phyloP scores from a whole-genome alignment of 345 rosid genomes.

The Gossypium mustelinum region DNA sequence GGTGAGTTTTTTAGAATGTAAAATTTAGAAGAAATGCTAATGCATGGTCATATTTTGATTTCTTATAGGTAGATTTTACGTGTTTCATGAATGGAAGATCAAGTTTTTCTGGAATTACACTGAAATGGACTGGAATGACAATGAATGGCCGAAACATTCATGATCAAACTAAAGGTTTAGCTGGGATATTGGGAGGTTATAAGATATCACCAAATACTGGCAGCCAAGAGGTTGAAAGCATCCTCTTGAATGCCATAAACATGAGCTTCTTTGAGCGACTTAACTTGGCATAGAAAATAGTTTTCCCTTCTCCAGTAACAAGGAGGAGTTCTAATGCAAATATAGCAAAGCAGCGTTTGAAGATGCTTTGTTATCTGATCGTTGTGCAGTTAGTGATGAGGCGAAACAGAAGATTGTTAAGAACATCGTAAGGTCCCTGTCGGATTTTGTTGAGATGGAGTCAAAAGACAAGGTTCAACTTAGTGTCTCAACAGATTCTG shows the following conservation, averaged over 20 bases:
- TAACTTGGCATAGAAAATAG: conserved; percentile 83
- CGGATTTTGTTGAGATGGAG: conserved; percentile 93
- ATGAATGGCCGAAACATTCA: neutral
- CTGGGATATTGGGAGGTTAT: conserved; percentile 32
- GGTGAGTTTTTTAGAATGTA: too few species aligned
- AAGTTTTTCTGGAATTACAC: neutral
- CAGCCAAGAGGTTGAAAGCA: conserved; percentile 60
- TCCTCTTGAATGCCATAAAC: conserved; percentile 63
- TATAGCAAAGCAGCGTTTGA: conserved; percentile 87
- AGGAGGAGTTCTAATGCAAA: conserved; percentile 87
- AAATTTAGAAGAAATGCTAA: too few species aligned
- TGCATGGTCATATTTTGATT: neutral
- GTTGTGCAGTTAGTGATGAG: conserved; percentile 91
- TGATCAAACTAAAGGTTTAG: neutral
- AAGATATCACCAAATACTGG: conserved; percentile 48
- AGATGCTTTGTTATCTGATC: conserved; percentile 97
- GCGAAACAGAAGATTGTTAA: conserved; percentile 80
- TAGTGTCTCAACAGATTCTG: conserved; percentile 73
- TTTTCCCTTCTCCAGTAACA: conserved; percentile 70
- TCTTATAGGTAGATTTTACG: neutral
- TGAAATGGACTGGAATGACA: neutral
- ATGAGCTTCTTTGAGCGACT: conserved; percentile 84
- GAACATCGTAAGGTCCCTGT: conserved; percentile 69
- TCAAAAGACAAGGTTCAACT: conserved; percentile 94
- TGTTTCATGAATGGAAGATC: neutral